A percentile compares a stretch with the other conserved stretches of the same genome.
phyloP scores from a whole-genome alignment of 2,329 filamentous ascomycete species.

The Alternaria tenuissima region DNA sequence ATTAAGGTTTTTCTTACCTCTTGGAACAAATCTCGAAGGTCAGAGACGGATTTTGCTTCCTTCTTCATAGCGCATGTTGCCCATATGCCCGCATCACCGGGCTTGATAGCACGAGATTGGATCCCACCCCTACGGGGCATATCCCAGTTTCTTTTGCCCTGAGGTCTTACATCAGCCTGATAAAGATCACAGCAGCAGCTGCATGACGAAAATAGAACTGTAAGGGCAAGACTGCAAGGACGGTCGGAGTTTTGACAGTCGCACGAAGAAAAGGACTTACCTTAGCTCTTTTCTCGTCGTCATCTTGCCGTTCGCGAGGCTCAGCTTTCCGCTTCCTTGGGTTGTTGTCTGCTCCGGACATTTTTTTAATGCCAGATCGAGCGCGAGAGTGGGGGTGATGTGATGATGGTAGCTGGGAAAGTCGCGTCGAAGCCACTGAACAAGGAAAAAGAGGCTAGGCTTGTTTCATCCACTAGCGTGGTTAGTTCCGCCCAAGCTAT shows the following conservation, averaged over 20 bases:
- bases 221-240: slow-evolving; percentile 21
- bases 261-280: slow-evolving; percentile 39
- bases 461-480: slow-evolving; percentile 16
- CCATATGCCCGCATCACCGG: slow-evolving; percentile 79
- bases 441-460: slow-evolving; percentile 16
- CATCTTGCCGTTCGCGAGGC: slow-evolving; percentile 31
- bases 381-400: slow-evolving; percentile 9
- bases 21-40: slow-evolving; percentile 72
- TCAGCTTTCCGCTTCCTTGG: slow-evolving; percentile 52
- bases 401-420: slow-evolving; percentile 5
- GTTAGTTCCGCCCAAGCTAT: slow-evolving; percentile 7
- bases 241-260: slow-evolving; percentile 16
- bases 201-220: slow-evolving; percentile 27
- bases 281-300: slow-evolving; percentile 49
- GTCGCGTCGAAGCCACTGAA: slow-evolving; percentile 3
- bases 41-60: slow-evolving; percentile 73
- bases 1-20: slow-evolving; percentile 59
- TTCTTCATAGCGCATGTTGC: slow-evolving; percentile 77
- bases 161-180: slow-evolving; percentile 23
- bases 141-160: slow-evolving; percentile 58
- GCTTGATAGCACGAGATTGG: slow-evolving; percentile 60
- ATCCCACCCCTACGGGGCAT: slow-evolving; percentile 47
- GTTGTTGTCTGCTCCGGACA: slow-evolving; percentile 26
- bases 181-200: slow-evolving; percentile 20
- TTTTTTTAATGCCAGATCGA: background rate